Base-by-base conservation (phyloP, 176 grass and related monocot species). In the Eremochloa ophiuroides region DNA sequence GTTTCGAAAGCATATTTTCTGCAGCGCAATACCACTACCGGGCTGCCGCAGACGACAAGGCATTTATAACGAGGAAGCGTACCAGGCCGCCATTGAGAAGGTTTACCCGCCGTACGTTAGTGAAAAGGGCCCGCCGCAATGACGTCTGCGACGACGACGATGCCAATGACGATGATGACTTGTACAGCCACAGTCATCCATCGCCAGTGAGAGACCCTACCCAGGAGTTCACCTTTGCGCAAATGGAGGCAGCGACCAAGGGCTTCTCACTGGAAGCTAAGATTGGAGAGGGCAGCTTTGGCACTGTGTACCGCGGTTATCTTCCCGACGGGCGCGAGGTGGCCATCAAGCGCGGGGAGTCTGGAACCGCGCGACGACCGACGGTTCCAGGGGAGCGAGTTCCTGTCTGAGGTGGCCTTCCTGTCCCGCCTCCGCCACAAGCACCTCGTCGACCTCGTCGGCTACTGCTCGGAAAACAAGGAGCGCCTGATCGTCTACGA, bases 371-470 rank as follows among this genome's bases (percentile, higher is more conserved):
- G 64, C 43, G 43, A 39, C 71, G 84, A 71, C 47, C 85, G 81
- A 51, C 74, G 48, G 78, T 87, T 85, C 75, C 88, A 91, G 61
- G 91, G 91, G 37, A 93, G 81, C 56, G 89, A 89, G 5, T 94
- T 94, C 79, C 79, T 74, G 34, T 90, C 89, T 12, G 87, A 97
- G 82, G 80, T 97, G 7, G 82, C 64, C 20, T 94, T 94, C 50
- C 87, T 94, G 10, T 97, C 87, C 16, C 85, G 87, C 3, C 87
- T 94, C 67, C 85, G 94, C 72, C 91, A 97, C 89, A 92, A 88
- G 34, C 87, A 97, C 84, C 81, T 97, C 44, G 89, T 90, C 16
- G 74, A 82, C 7, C 75, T 94, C 13, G 74, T 92, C 2, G 94
- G 94, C 4, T 97, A 91, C 81, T 97, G 94, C 82, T 62, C 81